Evolutionary conservation across 257 asterid genomes (phyloP).

Genomic region (Marsdenia floribunda): DNA sequence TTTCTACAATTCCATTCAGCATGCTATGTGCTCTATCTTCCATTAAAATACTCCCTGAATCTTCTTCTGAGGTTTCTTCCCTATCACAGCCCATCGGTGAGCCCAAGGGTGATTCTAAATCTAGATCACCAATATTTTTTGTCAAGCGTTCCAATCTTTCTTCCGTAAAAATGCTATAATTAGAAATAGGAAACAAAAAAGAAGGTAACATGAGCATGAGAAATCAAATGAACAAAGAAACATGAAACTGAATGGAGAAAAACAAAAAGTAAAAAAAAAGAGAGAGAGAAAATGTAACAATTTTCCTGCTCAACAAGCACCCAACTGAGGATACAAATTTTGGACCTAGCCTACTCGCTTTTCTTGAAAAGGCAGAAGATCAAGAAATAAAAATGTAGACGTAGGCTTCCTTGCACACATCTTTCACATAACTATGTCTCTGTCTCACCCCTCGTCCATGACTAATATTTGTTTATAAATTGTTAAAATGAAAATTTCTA

Average conservation of each 20-base stretch:
- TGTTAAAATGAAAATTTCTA: background rate
- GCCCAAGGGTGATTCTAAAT: slow-evolving; percentile 45
- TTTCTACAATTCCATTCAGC: slow-evolving; percentile 42
- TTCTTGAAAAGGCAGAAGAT: background rate
- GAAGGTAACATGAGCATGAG: slow-evolving; percentile 2
- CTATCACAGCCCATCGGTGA: slow-evolving; percentile 33
- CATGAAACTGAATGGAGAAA: background rate
- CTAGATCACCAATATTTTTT: slow-evolving; percentile 60
- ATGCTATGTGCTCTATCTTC: slow-evolving; percentile 36
- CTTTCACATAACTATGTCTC: background rate
- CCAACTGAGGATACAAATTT: background rate
- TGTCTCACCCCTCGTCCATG: background rate
- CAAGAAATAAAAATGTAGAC: background rate
- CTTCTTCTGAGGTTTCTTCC: slow-evolving; percentile 45
- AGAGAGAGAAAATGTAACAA: background rate
- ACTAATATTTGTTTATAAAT: background rate
- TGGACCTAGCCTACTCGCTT: background rate
- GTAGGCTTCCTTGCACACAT: background rate
- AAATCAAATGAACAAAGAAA: background rate
- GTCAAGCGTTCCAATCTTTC: slow-evolving; percentile 88
- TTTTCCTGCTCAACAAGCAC: background rate
- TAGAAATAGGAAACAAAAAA: slow-evolving; percentile 9
- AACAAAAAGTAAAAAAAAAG: no score
- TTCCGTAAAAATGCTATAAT: slow-evolving; percentile 74
- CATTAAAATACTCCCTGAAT: slow-evolving; percentile 29